These are phyloP conservation scores for Solanum chacoense DNA, from an alignment of 305 asterid genomes.

Conservation along the genomic window DNA sequence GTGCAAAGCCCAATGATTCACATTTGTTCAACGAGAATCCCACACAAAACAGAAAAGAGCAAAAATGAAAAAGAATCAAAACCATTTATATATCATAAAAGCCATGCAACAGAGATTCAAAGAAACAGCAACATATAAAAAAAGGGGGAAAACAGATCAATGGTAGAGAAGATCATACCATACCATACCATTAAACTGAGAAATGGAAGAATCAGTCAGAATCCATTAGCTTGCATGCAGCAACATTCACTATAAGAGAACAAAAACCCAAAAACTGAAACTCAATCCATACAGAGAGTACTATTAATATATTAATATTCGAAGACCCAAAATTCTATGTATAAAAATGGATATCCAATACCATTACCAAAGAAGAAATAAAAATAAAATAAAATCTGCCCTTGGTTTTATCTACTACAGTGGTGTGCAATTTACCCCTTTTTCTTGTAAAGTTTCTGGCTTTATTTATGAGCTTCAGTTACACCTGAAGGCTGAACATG, in stretches of 20 bases:
- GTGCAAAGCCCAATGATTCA: background rate
- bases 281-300: background rate
- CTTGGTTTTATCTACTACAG: background rate
- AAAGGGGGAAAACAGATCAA: slow-evolving; percentile 1
- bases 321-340: background rate
- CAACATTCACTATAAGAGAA: background rate
- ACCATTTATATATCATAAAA: background rate
- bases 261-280: slow-evolving; percentile 4
- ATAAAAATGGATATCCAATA: background rate
- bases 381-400: background rate
- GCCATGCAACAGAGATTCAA: background rate
- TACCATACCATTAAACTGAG: background rate
- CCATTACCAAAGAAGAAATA: background rate
- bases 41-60: background rate
- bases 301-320: background rate
- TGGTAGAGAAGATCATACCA: background rate
- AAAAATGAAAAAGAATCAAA: background rate
- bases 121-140: background rate
- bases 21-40: background rate
- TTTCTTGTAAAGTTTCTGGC: background rate
- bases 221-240: slow-evolving; percentile 12
- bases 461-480: background rate
- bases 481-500: background rate
- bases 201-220: slow-evolving; percentile 5
- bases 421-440: background rate